Conservation (phyloP, 1,284 basidiomycete genomes). For the Ceratobasidium sp. region DNA sequence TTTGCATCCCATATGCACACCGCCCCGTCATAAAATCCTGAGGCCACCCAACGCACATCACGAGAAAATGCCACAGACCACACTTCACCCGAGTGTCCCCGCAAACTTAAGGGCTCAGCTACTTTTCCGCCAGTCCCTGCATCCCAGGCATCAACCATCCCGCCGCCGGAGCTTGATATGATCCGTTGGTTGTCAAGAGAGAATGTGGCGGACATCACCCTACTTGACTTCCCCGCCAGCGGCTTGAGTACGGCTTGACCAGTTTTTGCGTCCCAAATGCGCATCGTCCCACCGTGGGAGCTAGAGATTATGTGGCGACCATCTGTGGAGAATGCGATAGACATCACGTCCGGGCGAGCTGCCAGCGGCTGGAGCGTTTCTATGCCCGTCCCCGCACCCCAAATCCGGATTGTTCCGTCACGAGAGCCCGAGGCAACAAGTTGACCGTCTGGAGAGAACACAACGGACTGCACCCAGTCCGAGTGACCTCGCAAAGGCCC, state of each 20-base stretch:
- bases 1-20: conserved; percentile 83
- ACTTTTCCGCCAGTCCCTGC: conserved; percentile 74
- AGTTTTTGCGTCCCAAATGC: conserved; percentile 5
- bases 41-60: conserved; percentile 81
- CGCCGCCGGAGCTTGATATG: conserved; percentile 88
- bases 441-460: conserved; percentile 34
- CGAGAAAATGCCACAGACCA: conserved; percentile 88
- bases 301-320: not conserved
- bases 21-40: conserved; percentile 86
- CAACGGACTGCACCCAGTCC: conserved; percentile 9
- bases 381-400: conserved; percentile 11
- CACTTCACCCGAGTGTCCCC: conserved; percentile 86
- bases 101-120: conserved; percentile 71
- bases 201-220: conserved; percentile 57
- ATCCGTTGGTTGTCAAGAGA: conserved; percentile 81
- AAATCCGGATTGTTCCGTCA: conserved; percentile 17
- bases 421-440: conserved; percentile 21
- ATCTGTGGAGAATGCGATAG: conserved; percentile 20
- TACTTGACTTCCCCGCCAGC: not conserved
- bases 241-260: not conserved
- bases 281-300: conserved; percentile 6
- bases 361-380: not conserved
- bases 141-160: conserved; percentile 92
- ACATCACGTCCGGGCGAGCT: conserved; percentile 7
- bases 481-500: not conserved